Base-by-base conservation (phyloP, 345 rosid species). In the Eutrema yunnanense region DNA sequence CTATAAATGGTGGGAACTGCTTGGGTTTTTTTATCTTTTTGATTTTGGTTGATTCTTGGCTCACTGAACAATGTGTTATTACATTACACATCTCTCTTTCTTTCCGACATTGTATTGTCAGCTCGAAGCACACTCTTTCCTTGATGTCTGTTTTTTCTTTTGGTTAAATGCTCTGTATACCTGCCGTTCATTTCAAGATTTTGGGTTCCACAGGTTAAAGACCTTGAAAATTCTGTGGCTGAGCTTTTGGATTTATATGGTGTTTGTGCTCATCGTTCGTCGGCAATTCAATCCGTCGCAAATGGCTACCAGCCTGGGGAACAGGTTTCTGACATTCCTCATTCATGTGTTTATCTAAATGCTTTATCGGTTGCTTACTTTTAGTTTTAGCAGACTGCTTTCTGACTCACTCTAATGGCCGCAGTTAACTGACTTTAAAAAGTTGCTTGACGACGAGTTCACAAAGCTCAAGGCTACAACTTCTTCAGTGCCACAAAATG, bases 381-480 rank as follows among this genome's bases (percentile, higher is more conserved):
- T 33, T 62, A 13, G 57, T 52, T 62, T 16, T 66, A 42, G 47
- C 32, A 38, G 43, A 67, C 36, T 61, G 49, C 52, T 72, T 71
- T 37, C 49, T 77, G 62, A 77, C 68, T 41, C 78, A 51, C 62
- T 74, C 59, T 66, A 60, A 70, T 54, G 70, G 41, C 41, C 64
- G 79, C 87, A 94, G 98, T 78, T 79, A 70, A 89, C 93, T 49
- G 85, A 89, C 84, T 94, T 94, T 73, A 72, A 82, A 67, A 86
- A 87, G 82, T 68, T 86, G 82, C 86, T 91, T 71, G 88, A 80
- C 54, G 71, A 67, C 11, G 92, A 94, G 79, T 76, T 83, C 72
- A 67, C 73, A 57, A 87, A 86, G 76, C 72, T 78, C 63, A 84
- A 83, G 81, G 70, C 86, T 47, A 56, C 65, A 57, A 54, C 87